Evolutionary conservation across 2,329 filamentous ascomycete genomes (phyloP), one percentile per base, ranked within the genome.

Genomic region (Pseudogymnoascus sp.): DNA sequence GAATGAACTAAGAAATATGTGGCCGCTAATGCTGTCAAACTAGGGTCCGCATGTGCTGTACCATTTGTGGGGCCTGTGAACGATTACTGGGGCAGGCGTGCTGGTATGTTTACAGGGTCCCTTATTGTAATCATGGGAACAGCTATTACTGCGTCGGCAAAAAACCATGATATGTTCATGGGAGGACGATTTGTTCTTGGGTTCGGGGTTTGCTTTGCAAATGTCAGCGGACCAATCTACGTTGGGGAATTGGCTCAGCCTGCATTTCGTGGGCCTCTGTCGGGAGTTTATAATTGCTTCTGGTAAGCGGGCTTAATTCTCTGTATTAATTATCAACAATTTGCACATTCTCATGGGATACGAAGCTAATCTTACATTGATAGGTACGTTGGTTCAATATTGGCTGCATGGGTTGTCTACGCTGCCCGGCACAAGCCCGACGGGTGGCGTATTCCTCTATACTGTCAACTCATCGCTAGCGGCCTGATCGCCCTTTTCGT

Each of bases 61-160:
- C 79, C 81, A 72, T 81, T 83, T 68, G 80, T 80, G 0, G 81
- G 80, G 1, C 81, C 80, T 1, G 75, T 79, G 65, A 81, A 80
- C 65, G 80, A 82, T 66, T 76, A 72, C 66, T 79, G 77, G 65
- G 80, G 72, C 8, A 76, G 80, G 19, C 77, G 80, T 64, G 79
- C 77, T 74, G 80, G 81, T 31, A 83, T 83, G 79, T 80, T 81
- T 61, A 72, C 74, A 6, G 37, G 37, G 14, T n/a, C 14, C 6
- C n/a, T 39, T 16, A n/a, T 6, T n/a, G 37, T 39, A 6, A 7
- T 39, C 13, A 7, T 39, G 14, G 37, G 37, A 16, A 39, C 37
- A 2, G 14, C n/a, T 13, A 39, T 39, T 16, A 39, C n/a, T n/a
- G 37, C 14, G 14, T 16, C 37, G 2, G 37, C 37, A n/a, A 39